Evolutionary conservation across 2,329 filamentous ascomycete genomes (phyloP), one percentile per base, ranked within the genome.

Genomic region (Fusarium lyarnte): DNA sequence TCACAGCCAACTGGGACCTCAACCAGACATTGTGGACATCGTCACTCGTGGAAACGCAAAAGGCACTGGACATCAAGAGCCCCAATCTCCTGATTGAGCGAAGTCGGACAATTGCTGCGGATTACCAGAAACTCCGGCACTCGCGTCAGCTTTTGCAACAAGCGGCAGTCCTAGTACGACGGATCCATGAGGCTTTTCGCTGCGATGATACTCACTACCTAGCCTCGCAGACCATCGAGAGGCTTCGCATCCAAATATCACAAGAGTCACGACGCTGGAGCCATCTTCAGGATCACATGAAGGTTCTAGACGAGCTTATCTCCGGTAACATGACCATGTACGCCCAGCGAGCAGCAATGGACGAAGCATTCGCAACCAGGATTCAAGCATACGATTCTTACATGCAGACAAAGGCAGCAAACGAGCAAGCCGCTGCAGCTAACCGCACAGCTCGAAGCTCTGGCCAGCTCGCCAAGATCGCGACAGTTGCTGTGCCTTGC

Each of bases 11-110:
- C 0, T 58, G 36, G n/a, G 1, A 29, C 21, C 5, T 42, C 3
- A 6, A 3, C 3, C 19, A 54, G 21, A 54, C 29, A 2, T 4
- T 60, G 2, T 60, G 36, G 46, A 23, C 33, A 23, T 29, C 31
- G 2, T 19, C 29, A 0, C 6, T 19, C 0, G 12, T 16, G 0
- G 11, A 38, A 29, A 3, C 11, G 1, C 38, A n/a, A 3, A n/a
- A 36, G 8, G 19, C 35, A 0, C 16, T 39, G 0, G 29, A 36
- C 0, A 29, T 43, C 4, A 27, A 25, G 3, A n/a, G 14, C 9
- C 36, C 51, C 11, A 8, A 60, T 2, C n/a, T 23, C 2, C 12
- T 23, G 3, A 39, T 60, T 23, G 35, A 43, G 14, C 38, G 58
- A 31, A 60, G 38, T 21, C 29, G 38, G 16, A 36, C 35, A 12